Base-by-base conservation (phyloP, 305 asterid species). In the Rubia peregrina region DNA sequence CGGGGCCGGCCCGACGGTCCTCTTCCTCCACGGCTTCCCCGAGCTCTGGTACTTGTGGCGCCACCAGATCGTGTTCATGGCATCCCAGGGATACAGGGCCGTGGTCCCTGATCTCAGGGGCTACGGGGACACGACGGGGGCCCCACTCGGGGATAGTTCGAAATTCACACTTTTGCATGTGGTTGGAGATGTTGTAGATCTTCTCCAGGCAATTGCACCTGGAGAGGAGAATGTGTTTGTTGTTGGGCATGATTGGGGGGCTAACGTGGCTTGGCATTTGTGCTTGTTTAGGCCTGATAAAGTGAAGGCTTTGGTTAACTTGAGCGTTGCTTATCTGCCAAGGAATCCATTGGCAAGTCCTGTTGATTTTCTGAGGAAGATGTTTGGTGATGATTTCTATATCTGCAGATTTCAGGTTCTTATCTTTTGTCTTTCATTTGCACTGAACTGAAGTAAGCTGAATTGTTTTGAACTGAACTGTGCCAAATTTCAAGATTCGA, bases 1-100 rank as follows among this genome's bases (percentile, higher is more conserved):
- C 30, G 94, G 94, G 10, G 59, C 66, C 8, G 95, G 95, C 64
- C 95, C 97, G 8, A 46, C 76, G 16, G 78, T 90, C 81, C 80
- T 90, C 60, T 87, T 90, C 84, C 84, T 90, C 79, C 95, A 88
- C 74, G 95, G 95, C 55, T 90, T 90, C 89, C 95, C 97, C 0
- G 90, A 88, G 57, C 83, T 85, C 75, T 90, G 97, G 95, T 90
- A 82, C 87, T 71, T 94, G 33, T 90, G 97, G 97, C 91, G 95
- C 78, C 90, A 87, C 84, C 97, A 90, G 75, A 78, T 88, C 53
- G 13, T 57, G 41, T 88, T 79, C 85, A 64, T 87, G 81, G 89
- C 94, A 33, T 51, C 67, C 73, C 87, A 72, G 26, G 97, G 94
- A 38, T 90, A 76, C 77, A 84, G 85, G 0, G 93, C 86, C 10